These are phyloP conservation scores for Spatholobus suberectus DNA, from an alignment of 306 rosid genomes.

Conservation along the genomic window DNA sequence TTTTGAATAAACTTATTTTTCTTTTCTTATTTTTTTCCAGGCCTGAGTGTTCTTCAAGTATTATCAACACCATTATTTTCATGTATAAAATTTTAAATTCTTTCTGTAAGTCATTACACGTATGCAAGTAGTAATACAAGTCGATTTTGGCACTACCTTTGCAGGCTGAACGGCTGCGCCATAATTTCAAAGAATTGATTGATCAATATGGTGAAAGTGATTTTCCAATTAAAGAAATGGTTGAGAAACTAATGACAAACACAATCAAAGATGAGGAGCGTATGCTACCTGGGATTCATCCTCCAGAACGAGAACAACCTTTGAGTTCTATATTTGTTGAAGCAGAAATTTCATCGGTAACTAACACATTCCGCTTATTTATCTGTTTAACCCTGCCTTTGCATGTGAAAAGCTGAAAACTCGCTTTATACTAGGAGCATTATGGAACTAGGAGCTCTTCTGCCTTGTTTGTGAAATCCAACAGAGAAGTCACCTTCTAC, in stretches of 20 bases:
- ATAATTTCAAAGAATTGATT: constrained; percentile 60
- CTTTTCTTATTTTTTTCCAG: too few species aligned
- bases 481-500: constrained; percentile 63
- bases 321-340: constrained; percentile 76
- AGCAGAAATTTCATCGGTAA: constrained; percentile 52
- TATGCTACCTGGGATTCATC: constrained; percentile 61
- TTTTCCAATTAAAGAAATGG: constrained; percentile 62
- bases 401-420: constrained; percentile 8
- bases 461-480: constrained; percentile 61
- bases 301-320: constrained; percentile 56
- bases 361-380: neutral
- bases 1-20: too few species aligned
- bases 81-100: neutral
- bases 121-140: neutral
- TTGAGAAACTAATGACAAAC: constrained; percentile 70
- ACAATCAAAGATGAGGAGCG: constrained; percentile 61
- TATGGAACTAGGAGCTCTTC: constrained; percentile 92
- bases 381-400: constrained; percentile 3
- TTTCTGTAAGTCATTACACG: neutral
- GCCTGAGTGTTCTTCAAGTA: too few species aligned
- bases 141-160: constrained; percentile 20
- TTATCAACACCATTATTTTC: too few species aligned
- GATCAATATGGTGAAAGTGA: constrained; percentile 54
- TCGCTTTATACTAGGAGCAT: constrained; percentile 54
- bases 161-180: constrained; percentile 72